These are phyloP conservation scores for Pleurotus djamor DNA, from an alignment of 768 basidiomycete species.

Conservation along the genomic window DNA sequence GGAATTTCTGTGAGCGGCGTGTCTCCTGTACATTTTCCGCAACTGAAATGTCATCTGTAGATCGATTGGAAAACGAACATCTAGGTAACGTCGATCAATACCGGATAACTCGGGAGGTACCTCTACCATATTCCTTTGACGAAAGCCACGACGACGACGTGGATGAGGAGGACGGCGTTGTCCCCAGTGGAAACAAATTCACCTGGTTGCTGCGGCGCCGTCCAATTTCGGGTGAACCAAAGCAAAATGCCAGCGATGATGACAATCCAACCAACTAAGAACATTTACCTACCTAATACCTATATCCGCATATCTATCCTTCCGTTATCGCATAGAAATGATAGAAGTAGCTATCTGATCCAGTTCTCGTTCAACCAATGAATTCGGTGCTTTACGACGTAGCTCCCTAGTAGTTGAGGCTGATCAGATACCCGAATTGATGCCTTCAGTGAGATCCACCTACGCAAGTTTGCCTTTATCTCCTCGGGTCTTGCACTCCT, in stretches of 20 bases:
- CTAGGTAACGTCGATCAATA: constrained; percentile 93
- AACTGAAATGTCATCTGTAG: constrained; percentile 58
- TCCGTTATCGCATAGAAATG: constrained; percentile 60
- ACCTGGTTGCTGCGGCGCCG: neutral
- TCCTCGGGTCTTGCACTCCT: constrained; percentile 85
- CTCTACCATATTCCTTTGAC: constrained; percentile 73
- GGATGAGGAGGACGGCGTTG: constrained; percentile 35
- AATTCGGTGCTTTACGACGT: constrained; percentile 74
- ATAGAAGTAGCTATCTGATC: constrained; percentile 63
- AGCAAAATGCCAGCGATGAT: neutral
- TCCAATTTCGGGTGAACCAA: neutral
- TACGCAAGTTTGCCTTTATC: constrained; percentile 87
- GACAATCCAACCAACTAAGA: neutral
- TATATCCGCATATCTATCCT: neutral
- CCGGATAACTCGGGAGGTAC: constrained; percentile 82
- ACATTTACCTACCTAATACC: neutral
- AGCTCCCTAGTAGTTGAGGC: constrained; percentile 49
- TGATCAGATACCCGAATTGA: too few species aligned
- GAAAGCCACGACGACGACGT: constrained; percentile 46
- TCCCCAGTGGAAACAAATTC: neutral
- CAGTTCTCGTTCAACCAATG: constrained; percentile 75
- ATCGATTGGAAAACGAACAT: constrained; percentile 89
- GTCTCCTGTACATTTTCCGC: neutral
- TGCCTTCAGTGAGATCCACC: constrained; percentile 25
- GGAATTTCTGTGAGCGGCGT: constrained; percentile 80